Evolutionary conservation across 805 yeast genomes (phyloP), one percentile per base, ranked within the genome.

Genomic region (Candida khao-thaluensis): DNA sequence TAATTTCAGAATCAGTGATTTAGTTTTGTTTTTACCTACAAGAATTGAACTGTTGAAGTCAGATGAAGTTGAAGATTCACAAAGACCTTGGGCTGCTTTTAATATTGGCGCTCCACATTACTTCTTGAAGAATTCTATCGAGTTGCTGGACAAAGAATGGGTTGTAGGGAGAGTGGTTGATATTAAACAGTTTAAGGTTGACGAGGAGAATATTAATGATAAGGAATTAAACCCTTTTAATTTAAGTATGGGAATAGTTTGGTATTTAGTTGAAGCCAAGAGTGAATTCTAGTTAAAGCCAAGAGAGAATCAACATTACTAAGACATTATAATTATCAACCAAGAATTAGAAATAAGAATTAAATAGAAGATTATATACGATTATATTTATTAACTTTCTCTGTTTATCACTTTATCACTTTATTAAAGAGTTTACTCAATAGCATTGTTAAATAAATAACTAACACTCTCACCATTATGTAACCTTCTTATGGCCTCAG

Each of bases 391-490:
- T n/a, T n/a, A n/a, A n/a, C n/a, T n/a, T n/a, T n/a, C n/a, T n/a
- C n/a, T n/a, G n/a, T n/a, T n/a, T n/a, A n/a, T n/a, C n/a, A n/a
- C n/a, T n/a, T n/a, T 10, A 22, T 22, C 10, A 22, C 7, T 22
- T 22, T 22, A 22, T 22, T 22, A n/a, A n/a, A n/a, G n/a, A n/a
- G n/a, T n/a, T n/a, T n/a, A 40, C 10, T 33, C 57, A 7, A 85
- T 84, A 27, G 83, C 82, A 60, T 81, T 75, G 51, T 79, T 82
- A 64, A 85, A 85, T 47, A 85, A 69, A 31, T 31, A 31, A 2
- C 95, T 85, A 23, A 90, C 85, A 57, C 95, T 83, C 68, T 91
- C 99, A 54, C 99, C 99, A 56, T 93, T 91, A 62, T 91, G 99
- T 51, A 91, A 71, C 56, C 99, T 79, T 61, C 98, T 79, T 42